Conservation (phyloP, 345 rosid species). For the Clarkia xantiana region DNA sequence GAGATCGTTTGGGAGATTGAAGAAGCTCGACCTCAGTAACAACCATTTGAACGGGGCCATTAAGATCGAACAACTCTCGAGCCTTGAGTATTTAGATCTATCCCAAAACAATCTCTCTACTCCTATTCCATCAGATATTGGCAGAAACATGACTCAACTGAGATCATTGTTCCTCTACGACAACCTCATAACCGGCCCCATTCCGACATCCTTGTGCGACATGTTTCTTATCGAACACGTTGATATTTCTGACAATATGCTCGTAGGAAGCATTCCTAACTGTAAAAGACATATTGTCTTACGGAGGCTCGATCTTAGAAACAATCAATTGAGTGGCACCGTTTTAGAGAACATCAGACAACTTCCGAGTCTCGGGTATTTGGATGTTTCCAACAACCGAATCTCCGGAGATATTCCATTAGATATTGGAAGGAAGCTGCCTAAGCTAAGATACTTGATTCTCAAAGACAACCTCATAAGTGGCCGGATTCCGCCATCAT, state of each 20-base stretch:
- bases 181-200: background rate
- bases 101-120: no score
- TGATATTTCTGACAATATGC: background rate
- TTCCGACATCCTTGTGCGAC: background rate
- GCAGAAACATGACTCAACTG: background rate
- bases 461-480: background rate
- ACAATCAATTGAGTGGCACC: no score
- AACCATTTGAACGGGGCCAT: no score
- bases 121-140: background rate
- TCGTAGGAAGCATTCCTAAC: background rate
- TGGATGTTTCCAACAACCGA: background rate
- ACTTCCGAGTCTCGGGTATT: no score
- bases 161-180: background rate
- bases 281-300: background rate
- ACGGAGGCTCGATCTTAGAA: no score
- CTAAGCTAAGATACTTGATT: rapidly evolving
- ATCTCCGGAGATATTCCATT: background rate
- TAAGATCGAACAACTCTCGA: no score
- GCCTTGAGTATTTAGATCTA: no score
- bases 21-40: no score
- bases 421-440: conserved; percentile 1
- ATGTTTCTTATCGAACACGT: background rate
- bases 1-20: no score
- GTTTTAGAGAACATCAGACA: no score
- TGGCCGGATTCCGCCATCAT: background rate